Evolutionary conservation across 441 rosid genomes (phyloP), one percentile per base, ranked within the genome.

Genomic region (Erysimum pusillum): DNA sequence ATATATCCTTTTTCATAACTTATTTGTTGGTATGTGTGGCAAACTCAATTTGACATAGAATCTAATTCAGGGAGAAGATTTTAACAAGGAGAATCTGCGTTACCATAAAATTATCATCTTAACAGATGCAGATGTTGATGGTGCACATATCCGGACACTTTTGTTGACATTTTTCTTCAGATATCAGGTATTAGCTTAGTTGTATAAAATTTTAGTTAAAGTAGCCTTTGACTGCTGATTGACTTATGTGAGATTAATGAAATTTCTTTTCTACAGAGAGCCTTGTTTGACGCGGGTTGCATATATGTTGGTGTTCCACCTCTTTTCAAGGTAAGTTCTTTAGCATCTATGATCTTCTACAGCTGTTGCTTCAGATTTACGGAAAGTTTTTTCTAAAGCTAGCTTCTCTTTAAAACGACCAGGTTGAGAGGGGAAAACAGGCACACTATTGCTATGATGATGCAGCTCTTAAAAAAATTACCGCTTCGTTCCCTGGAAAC

Each of bases 121-220:
- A 78, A 93, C 99, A 49, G 98, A 96, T 88, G 99, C 98, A 67
- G 99, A 96, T 81, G 98, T 96, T 68, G 98, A 96, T 84, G 98
- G 97, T 78, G 99, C 98, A 82, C 98, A 93, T 82, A 96, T 96
- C 80, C 83, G 98, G 70, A 96, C 99, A 15, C 92, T 96, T 67
- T 77, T 96, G 12, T 78, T 92, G 81, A 96, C 97, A 34, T 96
- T 96, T 83, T 93, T 96, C 90, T 93, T 71, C 76, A 91, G 96
- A 90, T 96, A 93, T 82, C 99, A 91, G 98, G 99, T 96, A 87
- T 58, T 8, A 6, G 28, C 45, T 66, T 52, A n/a, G 12, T 31
- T 45, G 5, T 9, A 62, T 45, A 13, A 12, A 6, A 12, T 9
- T 36, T 13, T 20, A 20, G 28, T 53, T 39, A 5, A 63, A 52